A percentile compares a stretch with the other conserved stretches of the same genome.
These are phyloP conservation scores for Hypholoma sublateritium DNA, from an alignment of 768 basidiomycete genomes.

Conservation along the genomic window DNA sequence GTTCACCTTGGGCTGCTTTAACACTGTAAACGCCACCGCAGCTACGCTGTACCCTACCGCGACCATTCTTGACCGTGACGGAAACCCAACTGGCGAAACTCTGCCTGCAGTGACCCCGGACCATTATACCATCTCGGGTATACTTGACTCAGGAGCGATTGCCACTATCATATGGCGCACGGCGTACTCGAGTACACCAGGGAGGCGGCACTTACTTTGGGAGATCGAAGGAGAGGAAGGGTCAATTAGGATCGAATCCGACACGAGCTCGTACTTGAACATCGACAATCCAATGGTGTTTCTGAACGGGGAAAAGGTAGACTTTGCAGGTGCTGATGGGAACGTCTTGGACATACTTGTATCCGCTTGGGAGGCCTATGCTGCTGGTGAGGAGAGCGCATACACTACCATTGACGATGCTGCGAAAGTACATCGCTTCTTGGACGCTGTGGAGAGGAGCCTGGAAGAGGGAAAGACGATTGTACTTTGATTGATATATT, in stretches of 20 bases:
- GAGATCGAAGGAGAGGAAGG: conserved; percentile 35
- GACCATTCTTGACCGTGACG: conserved; percentile 23
- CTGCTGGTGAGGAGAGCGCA: background rate
- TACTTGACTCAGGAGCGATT: conserved; percentile 28
- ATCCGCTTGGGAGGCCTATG: conserved; percentile 1
- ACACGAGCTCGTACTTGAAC: background rate
- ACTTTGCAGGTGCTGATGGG: conserved; percentile 8
- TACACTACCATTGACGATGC: conserved; percentile 16
- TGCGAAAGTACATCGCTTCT: conserved; percentile 2
- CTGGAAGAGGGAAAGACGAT: conserved; percentile 7
- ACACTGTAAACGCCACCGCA: conserved; percentile 23
- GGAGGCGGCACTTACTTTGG: conserved; percentile 28
- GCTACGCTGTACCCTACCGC: conserved; percentile 25
- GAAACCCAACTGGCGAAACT: conserved; percentile 24
- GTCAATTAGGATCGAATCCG: conserved; percentile 12
- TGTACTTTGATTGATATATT: too few species aligned
- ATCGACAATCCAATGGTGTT: conserved; percentile 25
- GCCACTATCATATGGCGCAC: conserved; percentile 25
- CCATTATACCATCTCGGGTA: conserved; percentile 29
- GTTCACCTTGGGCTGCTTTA: conserved; percentile 29
- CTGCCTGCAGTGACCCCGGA: conserved; percentile 19
- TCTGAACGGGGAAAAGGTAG: conserved; percentile 30
- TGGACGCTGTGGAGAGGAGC: conserved; percentile 14
- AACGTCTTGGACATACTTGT: conserved; percentile 1
- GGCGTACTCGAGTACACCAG: conserved; percentile 19